Evolutionary conservation across 148 eudicot species (phyloP).

Genomic region (Hydrangea macrophylla): DNA sequence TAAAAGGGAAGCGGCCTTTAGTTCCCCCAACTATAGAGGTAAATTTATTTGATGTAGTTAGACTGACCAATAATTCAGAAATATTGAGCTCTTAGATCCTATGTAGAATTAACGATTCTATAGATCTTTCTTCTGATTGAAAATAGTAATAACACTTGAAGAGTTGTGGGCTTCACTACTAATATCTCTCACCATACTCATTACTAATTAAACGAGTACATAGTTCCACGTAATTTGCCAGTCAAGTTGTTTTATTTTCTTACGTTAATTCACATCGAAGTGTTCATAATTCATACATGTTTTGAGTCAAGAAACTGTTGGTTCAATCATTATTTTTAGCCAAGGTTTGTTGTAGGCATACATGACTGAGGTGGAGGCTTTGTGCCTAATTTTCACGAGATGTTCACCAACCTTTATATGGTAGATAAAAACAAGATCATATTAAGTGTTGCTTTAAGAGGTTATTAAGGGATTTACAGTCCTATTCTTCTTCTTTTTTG

Average conservation of each 20-base stretch:
- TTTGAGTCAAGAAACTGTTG: no score
- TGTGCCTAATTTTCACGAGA: neutral
- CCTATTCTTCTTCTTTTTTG: no score
- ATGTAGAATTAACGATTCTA: neutral
- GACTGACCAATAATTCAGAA: neutral
- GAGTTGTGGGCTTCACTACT: neutral
- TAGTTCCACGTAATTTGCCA: neutral
- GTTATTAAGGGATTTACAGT: no score
- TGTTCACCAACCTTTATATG: neutral
- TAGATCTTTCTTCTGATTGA: neutral
- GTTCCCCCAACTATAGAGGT: constrained; percentile 74
- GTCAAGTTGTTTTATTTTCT: neutral
- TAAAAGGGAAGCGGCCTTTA: constrained; percentile 89
- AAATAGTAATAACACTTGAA: no score
- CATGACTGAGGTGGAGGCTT: neutral
- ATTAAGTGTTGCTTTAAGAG: no score
- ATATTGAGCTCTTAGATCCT: neutral
- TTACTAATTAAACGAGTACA: no score
- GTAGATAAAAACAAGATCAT: no score
- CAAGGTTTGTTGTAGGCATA: no score
- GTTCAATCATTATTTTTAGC: no score
- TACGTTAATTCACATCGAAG: no score
- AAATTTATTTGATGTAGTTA: neutral
- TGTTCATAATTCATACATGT: no score
- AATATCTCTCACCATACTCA: neutral